phyloP scores from a whole-genome alignment of 1,139 yeast genomes.

The Suhomyces kunorum region DNA sequence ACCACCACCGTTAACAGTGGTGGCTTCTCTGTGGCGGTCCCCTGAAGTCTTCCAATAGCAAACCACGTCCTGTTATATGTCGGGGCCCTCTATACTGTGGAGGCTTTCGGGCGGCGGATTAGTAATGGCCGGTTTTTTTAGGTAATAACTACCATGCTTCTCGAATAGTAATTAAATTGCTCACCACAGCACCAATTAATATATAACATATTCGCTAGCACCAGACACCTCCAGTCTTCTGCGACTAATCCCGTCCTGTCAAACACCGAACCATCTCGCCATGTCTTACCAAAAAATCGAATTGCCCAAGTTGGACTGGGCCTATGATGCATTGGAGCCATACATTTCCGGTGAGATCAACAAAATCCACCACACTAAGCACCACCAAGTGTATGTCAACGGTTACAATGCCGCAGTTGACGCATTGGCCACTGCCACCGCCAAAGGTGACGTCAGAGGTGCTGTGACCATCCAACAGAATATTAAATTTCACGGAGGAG shows the following conservation, averaged over 20 bases:
- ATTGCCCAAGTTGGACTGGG: conserved; percentile 47
- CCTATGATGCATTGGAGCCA: conserved; percentile 44
- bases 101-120: background rate
- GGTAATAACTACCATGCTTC: conserved; percentile 10
- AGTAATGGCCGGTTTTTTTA: background rate
- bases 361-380: conserved; percentile 44
- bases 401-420: conserved; percentile 46
- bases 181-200: conserved; percentile 2
- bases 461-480: conserved; percentile 40
- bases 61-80: too few relatives aligned
- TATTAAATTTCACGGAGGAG: conserved; percentile 49
- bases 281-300: conserved; percentile 17
- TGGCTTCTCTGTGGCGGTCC: conserved; percentile 5
- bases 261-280: too few relatives aligned
- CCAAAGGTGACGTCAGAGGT: conserved; percentile 40
- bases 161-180: conserved; percentile 9
- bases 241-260: too few relatives aligned
- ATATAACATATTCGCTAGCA: background rate
- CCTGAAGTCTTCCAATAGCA: too few relatives aligned
- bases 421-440: conserved; percentile 35
- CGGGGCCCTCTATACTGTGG: background rate
- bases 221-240: background rate
- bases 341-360: conserved; percentile 45
- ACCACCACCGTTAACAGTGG: background rate
- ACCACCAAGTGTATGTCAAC: conserved; percentile 45